Base-by-base conservation (phyloP, 495 filamentous ascomycete species). In the Penicillium canescens region DNA sequence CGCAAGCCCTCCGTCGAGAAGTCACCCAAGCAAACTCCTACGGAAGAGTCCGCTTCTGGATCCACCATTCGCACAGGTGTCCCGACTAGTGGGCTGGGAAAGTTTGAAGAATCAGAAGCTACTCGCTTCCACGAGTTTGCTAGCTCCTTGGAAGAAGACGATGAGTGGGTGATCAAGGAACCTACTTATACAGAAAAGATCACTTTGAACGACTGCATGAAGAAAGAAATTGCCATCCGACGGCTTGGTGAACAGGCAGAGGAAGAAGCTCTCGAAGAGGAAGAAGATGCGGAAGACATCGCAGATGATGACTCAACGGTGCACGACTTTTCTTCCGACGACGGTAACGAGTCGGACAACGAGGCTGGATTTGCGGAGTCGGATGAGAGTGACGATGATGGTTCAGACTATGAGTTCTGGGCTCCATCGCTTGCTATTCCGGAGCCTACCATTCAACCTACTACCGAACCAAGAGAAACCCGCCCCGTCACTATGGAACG, bases 101-200 rank as follows among this genome's bases (percentile, higher is more conserved):
- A 89, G 52, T 76, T 91, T 31, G 77, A 85, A 49, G 72, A 70
- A 63, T 86, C 78, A 43, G 90, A 84, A 71, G 85, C 77, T 50
- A 86, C 86, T 57, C 83, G 89, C 16, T 97, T 98, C 67, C 91
- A 97, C 66, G 94, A 96, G 61, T 97, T 98, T 70, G 92, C 90
- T 10, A 92, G 87, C 63, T 88, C 86, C 31, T 78, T 86, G 50
- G 82, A 85, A 26, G 82, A 88, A 56, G 87, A 92, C 56, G 91
- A 95, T 54, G 91, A 94, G 62, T 96, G 92, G 92, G 86, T 89
- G 21, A 83, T 79, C 36, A 83, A 86, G 51, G 79, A 87, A 34
- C 79, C 68, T 45, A 86, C 69, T 44, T 77, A 86, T 54, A 75
- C 78, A 43, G 76, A 80, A 31, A 89, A 88, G 62, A 79, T 96